Evolutionary conservation across 2,329 filamentous ascomycete genomes (phyloP).

Genomic region (Pyricularia grisea): DNA sequence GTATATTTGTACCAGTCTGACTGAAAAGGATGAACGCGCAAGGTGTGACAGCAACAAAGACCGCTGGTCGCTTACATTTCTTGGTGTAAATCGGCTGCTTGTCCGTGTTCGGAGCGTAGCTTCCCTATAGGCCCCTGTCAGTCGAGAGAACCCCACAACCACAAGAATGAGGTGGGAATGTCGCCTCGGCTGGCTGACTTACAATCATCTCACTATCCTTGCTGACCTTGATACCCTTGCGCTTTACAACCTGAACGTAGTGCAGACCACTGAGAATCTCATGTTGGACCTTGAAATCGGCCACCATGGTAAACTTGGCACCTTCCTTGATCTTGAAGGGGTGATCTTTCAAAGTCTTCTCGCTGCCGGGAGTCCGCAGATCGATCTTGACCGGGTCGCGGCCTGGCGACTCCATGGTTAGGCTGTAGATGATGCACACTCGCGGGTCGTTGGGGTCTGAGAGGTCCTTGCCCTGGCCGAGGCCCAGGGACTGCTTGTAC

Average conservation of each 20-base stretch:
- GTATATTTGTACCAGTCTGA: neutral
- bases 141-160: neutral
- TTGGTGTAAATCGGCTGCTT: conserved; percentile 81
- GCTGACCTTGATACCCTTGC: conserved; percentile 75
- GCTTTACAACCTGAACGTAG: conserved; percentile 90
- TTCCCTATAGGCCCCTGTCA: conserved; percentile 49
- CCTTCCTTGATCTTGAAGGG: conserved; percentile 98
- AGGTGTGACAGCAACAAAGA: neutral
- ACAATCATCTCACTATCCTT: conserved; percentile 99
- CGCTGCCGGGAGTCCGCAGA: conserved; percentile 62
- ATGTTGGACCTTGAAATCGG: conserved; percentile 90
- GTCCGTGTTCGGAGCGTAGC: conserved; percentile 86
- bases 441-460: conserved; percentile 74
- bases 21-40: neutral
- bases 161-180: conserved; percentile 65
- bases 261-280: conserved; percentile 92
- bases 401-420: conserved; percentile 78
- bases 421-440: conserved; percentile 85
- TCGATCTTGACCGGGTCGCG: conserved; percentile 84
- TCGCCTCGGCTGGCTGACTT: conserved; percentile 37
- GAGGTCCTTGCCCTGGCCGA: conserved; percentile 63
- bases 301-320: conserved; percentile 87
- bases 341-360: conserved; percentile 74
- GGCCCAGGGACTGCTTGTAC: conserved; percentile 94
- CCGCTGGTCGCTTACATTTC: conserved; percentile 62